phyloP scores from a whole-genome alignment of 2,329 filamentous ascomycete genomes.

The Chaetomium sp. region DNA sequence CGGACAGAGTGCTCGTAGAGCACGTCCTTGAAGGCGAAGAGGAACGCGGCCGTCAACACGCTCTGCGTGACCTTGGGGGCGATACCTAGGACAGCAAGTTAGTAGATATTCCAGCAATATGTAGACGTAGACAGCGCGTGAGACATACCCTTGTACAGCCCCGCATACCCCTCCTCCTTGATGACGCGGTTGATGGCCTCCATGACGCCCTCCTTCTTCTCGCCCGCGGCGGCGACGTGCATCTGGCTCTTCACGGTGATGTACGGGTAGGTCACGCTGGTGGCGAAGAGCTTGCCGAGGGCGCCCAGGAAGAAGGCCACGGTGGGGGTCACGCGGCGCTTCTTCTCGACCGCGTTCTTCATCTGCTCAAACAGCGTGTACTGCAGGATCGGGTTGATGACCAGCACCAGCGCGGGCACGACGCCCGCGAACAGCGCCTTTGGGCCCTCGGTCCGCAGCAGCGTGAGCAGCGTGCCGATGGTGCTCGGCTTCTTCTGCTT shows the following conservation, averaged over 20 bases:
- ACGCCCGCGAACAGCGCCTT: constrained; percentile 88
- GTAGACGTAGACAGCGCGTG: constrained; percentile 2
- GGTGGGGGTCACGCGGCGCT: constrained; percentile 73
- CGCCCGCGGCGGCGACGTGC: constrained; percentile 76
- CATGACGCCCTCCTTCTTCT: constrained; percentile 79
- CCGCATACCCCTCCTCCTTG: constrained; percentile 84
- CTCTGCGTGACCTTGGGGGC: constrained; percentile 96
- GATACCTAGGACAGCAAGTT: constrained; percentile 64
- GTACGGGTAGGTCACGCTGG: constrained; percentile 93
- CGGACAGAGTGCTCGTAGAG: constrained; percentile 81
- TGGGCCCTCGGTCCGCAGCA: constrained; percentile 83
- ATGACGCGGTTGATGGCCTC: constrained; percentile 78
- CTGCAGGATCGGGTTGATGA: constrained; percentile 97
- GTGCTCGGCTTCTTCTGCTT: constrained; percentile 67
- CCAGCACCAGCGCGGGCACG: constrained; percentile 85
- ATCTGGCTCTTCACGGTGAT: constrained; percentile 98
- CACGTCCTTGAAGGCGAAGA: constrained; percentile 98
- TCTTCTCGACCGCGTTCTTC: constrained; percentile 84
- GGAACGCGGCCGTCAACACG: constrained; percentile 90
- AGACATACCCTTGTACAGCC: constrained; percentile 83
- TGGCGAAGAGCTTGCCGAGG: constrained; percentile 91
- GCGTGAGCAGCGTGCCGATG: constrained; percentile 74
- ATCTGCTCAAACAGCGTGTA: constrained; percentile 99
- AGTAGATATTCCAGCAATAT: constrained; percentile 1
- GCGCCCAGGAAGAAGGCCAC: constrained; percentile 91